phyloP scores from a whole-genome alignment of 2,329 filamentous ascomycete species.

The Lasiodiplodia sp. region DNA sequence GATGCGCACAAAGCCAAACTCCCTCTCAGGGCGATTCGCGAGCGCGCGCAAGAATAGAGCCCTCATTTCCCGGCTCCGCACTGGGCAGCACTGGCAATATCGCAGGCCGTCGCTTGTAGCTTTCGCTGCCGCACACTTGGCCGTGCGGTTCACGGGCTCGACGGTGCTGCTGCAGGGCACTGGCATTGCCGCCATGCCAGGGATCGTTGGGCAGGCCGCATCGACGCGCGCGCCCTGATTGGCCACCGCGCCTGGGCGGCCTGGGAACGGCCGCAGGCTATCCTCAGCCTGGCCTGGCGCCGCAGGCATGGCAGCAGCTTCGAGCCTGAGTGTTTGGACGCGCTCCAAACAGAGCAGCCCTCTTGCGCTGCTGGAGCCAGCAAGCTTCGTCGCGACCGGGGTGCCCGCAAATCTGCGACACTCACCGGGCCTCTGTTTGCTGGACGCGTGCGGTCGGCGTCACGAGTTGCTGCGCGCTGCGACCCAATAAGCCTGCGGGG shows the following conservation, averaged over 20 bases:
- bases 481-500: conserved; percentile 18
- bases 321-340: conserved; percentile 10
- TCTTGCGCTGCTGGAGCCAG: not conserved
- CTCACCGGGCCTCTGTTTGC: conserved; percentile 9
- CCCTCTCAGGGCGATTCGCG: not conserved
- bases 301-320: not conserved
- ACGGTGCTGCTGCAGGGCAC: conserved; percentile 12
- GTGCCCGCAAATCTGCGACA: conserved; percentile 4
- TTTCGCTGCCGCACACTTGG: not conserved
- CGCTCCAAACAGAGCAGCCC: not conserved
- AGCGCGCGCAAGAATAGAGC: conserved; percentile 2
- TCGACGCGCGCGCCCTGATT: not conserved
- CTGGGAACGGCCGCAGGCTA: conserved; percentile 14
- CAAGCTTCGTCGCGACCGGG: conserved; percentile 6
- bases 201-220: conserved; percentile 3
- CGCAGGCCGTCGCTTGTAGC: not conserved
- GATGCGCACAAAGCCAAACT: conserved; percentile 20
- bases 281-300: not conserved
- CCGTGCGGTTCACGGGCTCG: conserved; percentile 1
- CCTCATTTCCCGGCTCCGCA: conserved; percentile 12
- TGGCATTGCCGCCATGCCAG: conserved; percentile 12
- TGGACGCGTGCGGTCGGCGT: conserved; percentile 21
- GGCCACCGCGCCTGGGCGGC: not conserved
- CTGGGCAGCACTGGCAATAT: conserved; percentile 9
- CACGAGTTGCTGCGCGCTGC: conserved; percentile 21